These are phyloP conservation scores for Fraxinus angustifolia DNA, from an alignment of 305 asterid species.

Conservation along the genomic window DNA sequence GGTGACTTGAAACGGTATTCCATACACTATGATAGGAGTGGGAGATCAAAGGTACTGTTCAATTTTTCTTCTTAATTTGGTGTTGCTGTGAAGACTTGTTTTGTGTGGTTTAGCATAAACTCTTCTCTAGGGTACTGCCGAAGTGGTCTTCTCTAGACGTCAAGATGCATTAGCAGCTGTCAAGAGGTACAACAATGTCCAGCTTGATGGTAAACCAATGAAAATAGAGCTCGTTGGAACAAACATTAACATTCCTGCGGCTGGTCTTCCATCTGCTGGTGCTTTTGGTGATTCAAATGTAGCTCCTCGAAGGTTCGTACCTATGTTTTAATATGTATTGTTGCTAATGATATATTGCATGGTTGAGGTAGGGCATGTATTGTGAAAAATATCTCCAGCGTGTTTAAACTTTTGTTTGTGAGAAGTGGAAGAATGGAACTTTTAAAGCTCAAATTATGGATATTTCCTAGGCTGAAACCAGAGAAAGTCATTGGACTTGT, in stretches of 20 bases:
- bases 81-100: conserved; percentile 30
- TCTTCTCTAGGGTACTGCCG: conserved; percentile 75
- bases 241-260: conserved; percentile 38
- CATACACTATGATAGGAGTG: conserved; percentile 57
- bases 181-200: conserved; percentile 80
- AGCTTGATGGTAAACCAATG: conserved; percentile 97
- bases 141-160: conserved; percentile 76
- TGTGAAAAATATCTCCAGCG: not conserved
- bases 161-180: conserved; percentile 89
- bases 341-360: not conserved
- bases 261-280: conserved; percentile 29
- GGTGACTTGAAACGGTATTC: conserved; percentile 50
- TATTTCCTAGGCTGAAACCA: not conserved
- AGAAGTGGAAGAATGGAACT: not conserved
- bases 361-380: not conserved
- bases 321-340: conserved; percentile 1
- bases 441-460: not conserved
- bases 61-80: conserved; percentile 21
- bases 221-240: conserved; percentile 79
- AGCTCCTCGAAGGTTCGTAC: conserved; percentile 43
- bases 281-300: conserved; percentile 34
- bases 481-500: not conserved
- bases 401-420: not conserved
- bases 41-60: conserved; percentile 69
- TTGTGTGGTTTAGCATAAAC: conserved; percentile 30